These are phyloP conservation scores for Gracilariopsis chorda DNA, from an alignment of 23 red algal genomes.

Conservation along the genomic window DNA sequence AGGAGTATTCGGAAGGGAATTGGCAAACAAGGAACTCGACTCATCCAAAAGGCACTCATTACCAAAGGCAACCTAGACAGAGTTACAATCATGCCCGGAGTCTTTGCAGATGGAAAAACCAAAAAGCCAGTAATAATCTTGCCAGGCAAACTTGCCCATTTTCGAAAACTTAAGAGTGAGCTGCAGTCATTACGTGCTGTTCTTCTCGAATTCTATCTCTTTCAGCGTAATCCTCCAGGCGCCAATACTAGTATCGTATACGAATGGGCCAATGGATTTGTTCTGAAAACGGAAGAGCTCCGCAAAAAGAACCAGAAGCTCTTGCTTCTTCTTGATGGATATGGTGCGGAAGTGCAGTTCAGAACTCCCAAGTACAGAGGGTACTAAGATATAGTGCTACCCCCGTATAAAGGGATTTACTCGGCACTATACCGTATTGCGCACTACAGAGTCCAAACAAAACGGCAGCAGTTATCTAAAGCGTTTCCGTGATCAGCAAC, in stretches of 20 bases:
- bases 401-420: too few species aligned
- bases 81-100: conserved; percentile 6
- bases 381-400: too few species aligned
- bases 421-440: too few species aligned
- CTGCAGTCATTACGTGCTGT: background rate
- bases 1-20: background rate
- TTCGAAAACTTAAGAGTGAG: background rate
- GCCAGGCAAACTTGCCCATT: background rate
- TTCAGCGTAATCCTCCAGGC: background rate
- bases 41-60: background rate
- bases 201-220: background rate
- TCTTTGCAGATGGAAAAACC: background rate
- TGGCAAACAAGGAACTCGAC: background rate
- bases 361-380: too few species aligned
- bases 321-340: background rate
- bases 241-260: background rate
- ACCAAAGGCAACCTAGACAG: background rate
- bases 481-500: too few species aligned
- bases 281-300: background rate
- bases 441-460: too few species aligned
- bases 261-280: background rate
- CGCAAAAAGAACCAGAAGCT: background rate
- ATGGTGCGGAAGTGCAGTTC: background rate
- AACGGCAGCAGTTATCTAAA: too few species aligned
- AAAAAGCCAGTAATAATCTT: background rate